A percentile compares a stretch with the other conserved stretches of the same genome.
phyloP scores from a whole-genome alignment of 495 filamentous ascomycete species.

The Aspergillus nidulans region DNA sequence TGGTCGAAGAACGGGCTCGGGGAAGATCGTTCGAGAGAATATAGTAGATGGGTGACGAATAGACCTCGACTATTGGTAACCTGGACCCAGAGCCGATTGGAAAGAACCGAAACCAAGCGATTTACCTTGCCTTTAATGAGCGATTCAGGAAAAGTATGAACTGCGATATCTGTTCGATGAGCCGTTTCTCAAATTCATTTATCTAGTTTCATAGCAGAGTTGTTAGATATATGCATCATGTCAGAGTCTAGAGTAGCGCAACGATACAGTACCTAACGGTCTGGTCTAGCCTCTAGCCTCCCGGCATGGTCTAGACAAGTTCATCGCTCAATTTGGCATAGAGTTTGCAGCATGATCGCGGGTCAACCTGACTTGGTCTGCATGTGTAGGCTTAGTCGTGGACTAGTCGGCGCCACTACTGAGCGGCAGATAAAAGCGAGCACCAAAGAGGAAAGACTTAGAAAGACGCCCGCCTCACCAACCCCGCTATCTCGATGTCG shows the following conservation, averaged over 20 bases:
- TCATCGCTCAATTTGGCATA: background rate
- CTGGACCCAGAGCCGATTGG: too few relatives aligned
- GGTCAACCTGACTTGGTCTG: slow-evolving; percentile 6
- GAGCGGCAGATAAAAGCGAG: background rate
- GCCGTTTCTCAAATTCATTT: too few relatives aligned
- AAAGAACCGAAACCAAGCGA: too few relatives aligned
- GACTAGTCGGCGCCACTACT: background rate
- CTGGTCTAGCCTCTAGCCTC: background rate
- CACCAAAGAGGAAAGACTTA: slow-evolving; percentile 1
- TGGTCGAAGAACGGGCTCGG: background rate
- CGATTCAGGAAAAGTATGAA: too few relatives aligned
- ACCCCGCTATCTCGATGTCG: slow-evolving; percentile 3
- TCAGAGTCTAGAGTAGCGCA: background rate
- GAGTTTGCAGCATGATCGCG: slow-evolving; percentile 3
- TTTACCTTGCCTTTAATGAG: too few relatives aligned
- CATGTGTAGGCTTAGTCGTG: slow-evolving; percentile 1
- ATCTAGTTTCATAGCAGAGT: background rate
- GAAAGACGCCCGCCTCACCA: background rate
- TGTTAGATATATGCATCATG: too few relatives aligned
- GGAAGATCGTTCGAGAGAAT: background rate
- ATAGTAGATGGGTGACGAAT: background rate
- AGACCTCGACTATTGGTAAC: too few relatives aligned
- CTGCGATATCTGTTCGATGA: too few relatives aligned
- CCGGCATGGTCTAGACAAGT: background rate
- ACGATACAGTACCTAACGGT: background rate